Base-by-base conservation (phyloP, 257 asterid species). In the Catharanthus roseus region DNA sequence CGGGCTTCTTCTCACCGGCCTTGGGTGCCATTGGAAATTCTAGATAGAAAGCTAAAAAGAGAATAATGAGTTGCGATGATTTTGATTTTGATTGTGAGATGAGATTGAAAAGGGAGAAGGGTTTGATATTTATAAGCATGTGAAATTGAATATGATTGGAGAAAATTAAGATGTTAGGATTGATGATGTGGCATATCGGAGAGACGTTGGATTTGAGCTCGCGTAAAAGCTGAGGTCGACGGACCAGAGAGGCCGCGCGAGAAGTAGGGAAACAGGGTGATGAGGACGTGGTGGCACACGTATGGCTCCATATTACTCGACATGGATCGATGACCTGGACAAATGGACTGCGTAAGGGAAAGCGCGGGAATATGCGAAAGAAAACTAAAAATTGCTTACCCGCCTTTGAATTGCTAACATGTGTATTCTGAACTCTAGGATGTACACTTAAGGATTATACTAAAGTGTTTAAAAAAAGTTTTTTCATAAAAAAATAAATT, bases 11-110 rank as follows among this genome's bases (percentile, higher is more conserved):
- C 50, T 75, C 75, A 16, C 28, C 31, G 21, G 18, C 70, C 65
- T 67, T 77, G 6, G 77, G 81, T 1, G 82, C 82, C 82, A 78
- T 78, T 55, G 68, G 5, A 33, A 13, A 29, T 21, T n/a, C 13
- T 13, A 21, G 10, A 23, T 16, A 33, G 44, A 11, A 33, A 55
- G 6, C n/a, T 23, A 5, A 16, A 64, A 23, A 70, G 62, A 6
- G 42, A 38, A 3, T 38, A 8, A 8, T 38, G 42, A n/a, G 24
- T 26, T 9, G 0, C 12, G 28, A 11, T n/a, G n/a, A n/a, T n/a
- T n/a, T n/a, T n/a, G n/a, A 13, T 0, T 49, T 18, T 15, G 19
- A 19, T 33, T 36, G 70, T 0, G 65, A 10, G 41, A 21, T 49
- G 31, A 10, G 6, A 13, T 5, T 7, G 9, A n/a, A 12, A 1